A percentile compares a stretch with the other conserved stretches of the same genome.
Evolutionary conservation across 148 eudicot genomes (phyloP).

Genomic region (Persicaria maculosa): DNA sequence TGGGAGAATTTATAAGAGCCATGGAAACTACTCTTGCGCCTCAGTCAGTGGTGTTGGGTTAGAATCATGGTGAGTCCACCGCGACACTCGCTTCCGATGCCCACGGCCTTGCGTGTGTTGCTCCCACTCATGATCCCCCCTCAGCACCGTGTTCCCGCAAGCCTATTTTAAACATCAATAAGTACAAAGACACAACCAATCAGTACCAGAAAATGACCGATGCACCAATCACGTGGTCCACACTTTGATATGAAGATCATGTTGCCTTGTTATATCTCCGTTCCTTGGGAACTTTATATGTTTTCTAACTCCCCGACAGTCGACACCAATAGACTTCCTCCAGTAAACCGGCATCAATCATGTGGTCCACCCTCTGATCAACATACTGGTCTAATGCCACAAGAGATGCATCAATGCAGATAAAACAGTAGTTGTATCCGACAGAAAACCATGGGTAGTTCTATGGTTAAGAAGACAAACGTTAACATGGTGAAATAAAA

Average conservation of each 20-base stretch:
- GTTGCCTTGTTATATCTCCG: too few relatives aligned
- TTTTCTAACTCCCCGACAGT: too few relatives aligned
- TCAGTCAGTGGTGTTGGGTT: not conserved
- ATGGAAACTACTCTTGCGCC: not conserved
- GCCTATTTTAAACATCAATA: slow-evolving; percentile 31
- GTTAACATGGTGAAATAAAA: not conserved
- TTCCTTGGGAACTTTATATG: too few relatives aligned
- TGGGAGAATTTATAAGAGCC: too few relatives aligned
- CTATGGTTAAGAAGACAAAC: not conserved
- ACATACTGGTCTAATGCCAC: slow-evolving; percentile 69
- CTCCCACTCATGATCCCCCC: slow-evolving; percentile 87
- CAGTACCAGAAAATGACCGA: not conserved
- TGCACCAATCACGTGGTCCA: not conserved
- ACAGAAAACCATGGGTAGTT: slow-evolving; percentile 24
- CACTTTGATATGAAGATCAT: too few relatives aligned
- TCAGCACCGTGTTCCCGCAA: slow-evolving; percentile 72
- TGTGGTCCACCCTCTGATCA: slow-evolving; percentile 65
- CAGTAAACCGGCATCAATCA: slow-evolving; percentile 81
- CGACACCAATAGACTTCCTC: slow-evolving; percentile 82
- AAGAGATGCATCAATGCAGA: slow-evolving; percentile 82
- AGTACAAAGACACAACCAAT: not conserved
- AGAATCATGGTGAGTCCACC: slow-evolving; percentile 23
- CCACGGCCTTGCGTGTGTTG: slow-evolving; percentile 80
- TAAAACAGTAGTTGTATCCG: slow-evolving; percentile 82
- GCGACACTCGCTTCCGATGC: slow-evolving; percentile 62